A percentile compares a stretch with the other conserved stretches of the same genome.
phyloP scores from a whole-genome alignment of 306 rosid genomes.

The Rosa persica region DNA sequence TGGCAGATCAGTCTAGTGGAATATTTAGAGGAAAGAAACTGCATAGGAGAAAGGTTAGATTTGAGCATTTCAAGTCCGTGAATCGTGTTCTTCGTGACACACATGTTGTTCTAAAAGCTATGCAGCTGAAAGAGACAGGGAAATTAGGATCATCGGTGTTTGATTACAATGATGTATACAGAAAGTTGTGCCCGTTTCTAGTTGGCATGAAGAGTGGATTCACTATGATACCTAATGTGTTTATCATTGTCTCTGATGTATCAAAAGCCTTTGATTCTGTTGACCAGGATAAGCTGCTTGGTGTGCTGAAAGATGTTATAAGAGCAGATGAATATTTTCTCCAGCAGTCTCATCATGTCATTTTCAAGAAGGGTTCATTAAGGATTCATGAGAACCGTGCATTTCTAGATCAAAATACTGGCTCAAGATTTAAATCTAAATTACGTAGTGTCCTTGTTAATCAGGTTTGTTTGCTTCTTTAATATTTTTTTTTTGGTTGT shows the following conservation, averaged over 20 bases:
- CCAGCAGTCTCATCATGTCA: conserved; percentile 52
- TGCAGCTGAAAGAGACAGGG: conserved; percentile 58
- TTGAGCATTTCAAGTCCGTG: conserved; percentile 54
- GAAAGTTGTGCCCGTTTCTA: conserved; percentile 59
- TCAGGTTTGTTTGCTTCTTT: conserved; percentile 44
- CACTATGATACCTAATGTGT: conserved; percentile 42
- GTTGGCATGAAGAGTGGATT: conserved; percentile 42
- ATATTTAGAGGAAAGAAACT: conserved; percentile 16
- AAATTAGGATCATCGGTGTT: conserved; percentile 87
- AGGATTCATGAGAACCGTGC: conserved; percentile 59
- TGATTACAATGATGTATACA: conserved; percentile 81
- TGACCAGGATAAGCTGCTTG: conserved; percentile 74
- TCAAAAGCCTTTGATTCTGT: conserved; percentile 80
- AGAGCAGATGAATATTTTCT: conserved; percentile 49
- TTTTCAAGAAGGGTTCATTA: conserved; percentile 52
- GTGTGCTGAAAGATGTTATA: conserved; percentile 49
- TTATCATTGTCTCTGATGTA: conserved; percentile 77
- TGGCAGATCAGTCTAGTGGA: conserved; percentile 32
- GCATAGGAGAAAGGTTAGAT: conserved; percentile 19
- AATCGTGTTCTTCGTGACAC: conserved; percentile 67
- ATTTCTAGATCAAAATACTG: conserved; percentile 37
- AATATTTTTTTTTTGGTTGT: not conserved
- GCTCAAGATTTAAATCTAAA: conserved; percentile 32
- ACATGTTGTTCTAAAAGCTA: conserved; percentile 61
- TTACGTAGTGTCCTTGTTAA: conserved; percentile 51